Base-by-base conservation (phyloP, 169 alveolate species). In the Eimeria tenella region DNA sequence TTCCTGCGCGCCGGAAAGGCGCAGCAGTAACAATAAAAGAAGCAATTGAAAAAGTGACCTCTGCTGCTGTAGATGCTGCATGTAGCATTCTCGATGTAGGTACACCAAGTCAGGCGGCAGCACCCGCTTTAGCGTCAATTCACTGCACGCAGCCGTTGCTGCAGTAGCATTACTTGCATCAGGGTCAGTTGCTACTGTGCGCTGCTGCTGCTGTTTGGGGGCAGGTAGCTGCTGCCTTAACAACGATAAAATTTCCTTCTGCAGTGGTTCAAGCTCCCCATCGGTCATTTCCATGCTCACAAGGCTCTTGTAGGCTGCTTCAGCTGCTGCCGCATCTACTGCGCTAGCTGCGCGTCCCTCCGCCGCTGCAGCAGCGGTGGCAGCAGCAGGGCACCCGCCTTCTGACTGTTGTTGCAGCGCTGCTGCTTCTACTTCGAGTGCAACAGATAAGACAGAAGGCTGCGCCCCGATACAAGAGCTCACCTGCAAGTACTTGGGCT, bases 31-130 rank as follows among this genome's bases (percentile, higher is more conserved):
- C 65, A 77, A 63, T 42, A 77, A 15, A 55, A 52, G 62, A 60
- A 77, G 87, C 68, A 77, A 63, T 52, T 53, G 87, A 10, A 77
- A 77, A 49, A 77, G n/a, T 10, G 87, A 50, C n/a, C 53, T 23
- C 70, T 77, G 87, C 87, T 77, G 87, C 87, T 77, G 87, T 42
- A 77, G n/a, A 21, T 77, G 87, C 68, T 77, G 87, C 87, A 77
- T 42, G 21, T 77, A 77, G 17, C 87, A 77, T 2, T 77, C 87
- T 0, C 87, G 65, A 42, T 77, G 87, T 53, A 77, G 4, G 87
- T 77, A 77, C 53, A 77, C 87, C n/a, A 77, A 8, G 11, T 77
- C 87, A 3, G 87, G 62, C 53, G 87, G 87, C 87, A 77, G 70
- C 70, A 77, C 70, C 11, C 87, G 87, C 87, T 77, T 60, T 63